These are phyloP conservation scores for Kodamaea derodonti DNA, from an alignment of 1,139 yeast genomes.

Conservation along the genomic window DNA sequence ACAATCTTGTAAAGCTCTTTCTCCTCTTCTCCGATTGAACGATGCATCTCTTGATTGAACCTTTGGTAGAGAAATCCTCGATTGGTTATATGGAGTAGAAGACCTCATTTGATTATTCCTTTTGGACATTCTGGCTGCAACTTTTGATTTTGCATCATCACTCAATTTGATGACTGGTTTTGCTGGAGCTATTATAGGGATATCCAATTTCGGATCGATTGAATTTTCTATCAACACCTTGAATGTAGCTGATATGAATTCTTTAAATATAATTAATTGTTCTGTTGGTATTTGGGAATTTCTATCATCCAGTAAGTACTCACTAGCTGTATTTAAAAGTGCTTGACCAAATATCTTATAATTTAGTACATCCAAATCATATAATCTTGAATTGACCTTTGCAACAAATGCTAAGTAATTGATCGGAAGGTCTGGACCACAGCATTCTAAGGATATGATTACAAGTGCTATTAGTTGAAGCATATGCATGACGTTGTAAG, in stretches of 20 bases:
- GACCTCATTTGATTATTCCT: too few relatives aligned
- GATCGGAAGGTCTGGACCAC: constrained; percentile 12
- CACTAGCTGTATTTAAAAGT: constrained; percentile 16
- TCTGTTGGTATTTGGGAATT: constrained; percentile 5
- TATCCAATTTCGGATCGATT: constrained; percentile 5
- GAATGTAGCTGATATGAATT: constrained; percentile 14
- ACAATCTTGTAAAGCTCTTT: too few relatives aligned
- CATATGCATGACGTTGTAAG: constrained; percentile 18
- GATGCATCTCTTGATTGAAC: too few relatives aligned
- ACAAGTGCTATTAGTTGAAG: constrained; percentile 17
- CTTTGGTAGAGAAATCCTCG: too few relatives aligned
- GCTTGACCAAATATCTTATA: constrained; percentile 23
- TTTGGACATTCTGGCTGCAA: background rate
- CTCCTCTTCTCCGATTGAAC: too few relatives aligned
- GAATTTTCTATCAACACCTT: constrained; percentile 12
- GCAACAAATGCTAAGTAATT: constrained; percentile 11
- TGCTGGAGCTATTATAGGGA: background rate
- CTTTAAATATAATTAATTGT: constrained; percentile 10
- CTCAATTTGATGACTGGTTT: background rate
- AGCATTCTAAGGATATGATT: constrained; percentile 15
- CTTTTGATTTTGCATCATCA: background rate
- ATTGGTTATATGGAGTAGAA: too few relatives aligned
- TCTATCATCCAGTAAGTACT: constrained; percentile 6
- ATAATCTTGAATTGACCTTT: constrained; percentile 19
- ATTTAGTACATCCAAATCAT: constrained; percentile 12